These are phyloP conservation scores for Ustilago trichophora DNA, from an alignment of 1,284 basidiomycete genomes.

Conservation along the genomic window DNA sequence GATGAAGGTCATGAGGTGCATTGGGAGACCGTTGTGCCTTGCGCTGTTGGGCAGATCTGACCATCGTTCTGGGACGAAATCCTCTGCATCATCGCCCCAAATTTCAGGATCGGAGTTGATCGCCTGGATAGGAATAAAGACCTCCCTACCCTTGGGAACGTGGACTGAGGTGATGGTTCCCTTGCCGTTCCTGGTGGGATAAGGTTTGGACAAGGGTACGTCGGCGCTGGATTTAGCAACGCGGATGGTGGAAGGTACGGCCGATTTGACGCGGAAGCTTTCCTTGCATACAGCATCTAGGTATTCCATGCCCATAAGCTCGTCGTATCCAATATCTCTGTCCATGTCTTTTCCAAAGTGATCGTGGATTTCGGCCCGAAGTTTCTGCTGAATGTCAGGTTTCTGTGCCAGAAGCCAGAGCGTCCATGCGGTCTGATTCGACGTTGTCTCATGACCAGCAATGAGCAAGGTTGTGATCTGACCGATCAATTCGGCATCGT, in stretches of 20 bases:
- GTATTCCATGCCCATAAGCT: constrained; percentile 50
- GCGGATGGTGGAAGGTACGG: constrained; percentile 53
- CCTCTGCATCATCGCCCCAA: constrained; percentile 54
- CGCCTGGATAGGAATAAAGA: constrained; percentile 53
- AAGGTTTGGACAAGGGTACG: constrained; percentile 53
- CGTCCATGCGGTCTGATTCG: constrained; percentile 60
- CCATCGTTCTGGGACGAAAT: constrained; percentile 61
- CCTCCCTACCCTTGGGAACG: constrained; percentile 43
- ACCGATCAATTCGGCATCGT: constrained; percentile 56
- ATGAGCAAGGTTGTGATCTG: constrained; percentile 62
- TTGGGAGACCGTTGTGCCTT: constrained; percentile 31
- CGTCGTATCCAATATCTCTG: constrained; percentile 50
- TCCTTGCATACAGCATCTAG: constrained; percentile 59
- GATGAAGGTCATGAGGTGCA: constrained; percentile 57
- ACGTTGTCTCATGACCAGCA: constrained; percentile 63
- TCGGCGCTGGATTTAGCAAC: constrained; percentile 34
- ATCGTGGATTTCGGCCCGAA: constrained; percentile 56
- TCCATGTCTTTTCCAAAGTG: constrained; percentile 33
- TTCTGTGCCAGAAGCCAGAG: constrained; percentile 47
- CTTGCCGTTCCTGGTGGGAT: constrained; percentile 40
- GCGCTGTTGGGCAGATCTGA: constrained; percentile 32
- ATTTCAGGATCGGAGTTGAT: constrained; percentile 38
- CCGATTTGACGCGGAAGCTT: constrained; percentile 43
- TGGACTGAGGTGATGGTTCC: constrained; percentile 46
- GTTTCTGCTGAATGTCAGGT: constrained; percentile 33